Evolutionary conservation across 306 rosid species (phyloP).

Genomic region (Prunus kanzakura): DNA sequence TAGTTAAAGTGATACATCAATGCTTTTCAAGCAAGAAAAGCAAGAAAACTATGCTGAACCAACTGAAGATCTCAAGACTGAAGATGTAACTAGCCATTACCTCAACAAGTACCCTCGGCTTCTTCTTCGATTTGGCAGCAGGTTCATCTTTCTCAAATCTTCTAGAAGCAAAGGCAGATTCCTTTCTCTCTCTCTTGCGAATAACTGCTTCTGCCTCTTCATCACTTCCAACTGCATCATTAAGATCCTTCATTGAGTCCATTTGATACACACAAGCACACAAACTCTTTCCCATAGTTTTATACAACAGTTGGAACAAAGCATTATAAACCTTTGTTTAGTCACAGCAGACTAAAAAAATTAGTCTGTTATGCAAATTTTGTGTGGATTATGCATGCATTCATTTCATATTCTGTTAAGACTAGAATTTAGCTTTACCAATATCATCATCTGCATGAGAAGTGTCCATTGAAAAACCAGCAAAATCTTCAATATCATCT

Average conservation of each 20-base stretch:
- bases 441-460: too few relatives aligned
- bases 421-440: constrained; percentile 19
- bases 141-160: constrained; percentile 44
- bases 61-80: too few relatives aligned
- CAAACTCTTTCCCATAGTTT: not conserved
- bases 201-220: constrained; percentile 41
- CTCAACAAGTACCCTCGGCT: constrained; percentile 72
- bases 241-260: constrained; percentile 20
- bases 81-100: constrained; percentile 36
- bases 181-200: constrained; percentile 40
- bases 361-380: not conserved
- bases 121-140: constrained; percentile 55
- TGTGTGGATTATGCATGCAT: not conserved
- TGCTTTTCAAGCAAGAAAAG: too few relatives aligned
- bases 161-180: constrained; percentile 34
- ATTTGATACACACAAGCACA: not conserved
- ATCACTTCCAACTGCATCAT: constrained; percentile 50
- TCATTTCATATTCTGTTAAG: not conserved
- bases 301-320: not conserved
- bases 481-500: constrained; percentile 87
- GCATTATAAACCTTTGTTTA: not conserved
- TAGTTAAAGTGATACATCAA: too few relatives aligned
- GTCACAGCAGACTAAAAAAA: too few relatives aligned
- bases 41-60: too few relatives aligned
- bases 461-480: constrained; percentile 19